phyloP scores from a whole-genome alignment of 371 early-diverging fungal genomes.

The Zychaea mexicana region DNA sequence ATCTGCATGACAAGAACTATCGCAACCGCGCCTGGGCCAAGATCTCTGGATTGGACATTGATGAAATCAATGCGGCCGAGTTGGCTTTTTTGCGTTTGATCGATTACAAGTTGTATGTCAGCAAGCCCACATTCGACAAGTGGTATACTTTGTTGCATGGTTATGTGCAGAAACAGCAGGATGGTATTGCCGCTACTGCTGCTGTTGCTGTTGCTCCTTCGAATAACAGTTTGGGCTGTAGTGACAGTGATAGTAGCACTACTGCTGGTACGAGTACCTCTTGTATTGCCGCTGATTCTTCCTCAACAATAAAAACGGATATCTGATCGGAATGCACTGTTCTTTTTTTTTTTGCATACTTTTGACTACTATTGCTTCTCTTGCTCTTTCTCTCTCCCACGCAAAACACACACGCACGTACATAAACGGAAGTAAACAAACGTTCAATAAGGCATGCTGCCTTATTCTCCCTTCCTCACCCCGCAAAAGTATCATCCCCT shows the following conservation, averaged over 20 bases:
- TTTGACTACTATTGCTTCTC: neutral
- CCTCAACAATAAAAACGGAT: neutral
- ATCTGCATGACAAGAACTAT: slow-evolving; percentile 71
- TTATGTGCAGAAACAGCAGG: slow-evolving; percentile 23
- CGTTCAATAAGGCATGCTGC: no score
- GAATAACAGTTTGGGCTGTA: no score
- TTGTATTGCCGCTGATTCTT: no score
- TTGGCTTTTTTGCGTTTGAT: slow-evolving; percentile 66
- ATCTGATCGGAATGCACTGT: neutral
- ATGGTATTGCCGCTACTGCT: neutral
- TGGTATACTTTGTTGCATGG: slow-evolving; percentile 65
- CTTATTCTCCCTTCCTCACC: no score
- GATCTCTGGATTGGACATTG: slow-evolving; percentile 64
- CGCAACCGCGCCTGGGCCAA: slow-evolving; percentile 75
- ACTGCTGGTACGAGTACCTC: no score
- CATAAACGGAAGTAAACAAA: no score
- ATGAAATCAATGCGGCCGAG: slow-evolving; percentile 74
- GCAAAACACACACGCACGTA: no score
- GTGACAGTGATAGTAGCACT: no score
- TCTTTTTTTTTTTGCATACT: neutral
- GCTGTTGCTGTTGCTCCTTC: no score
- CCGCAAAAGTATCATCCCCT: no score
- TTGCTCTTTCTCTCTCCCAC: neutral
- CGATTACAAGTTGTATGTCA: slow-evolving; percentile 72
- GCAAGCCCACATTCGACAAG: slow-evolving; percentile 59